A percentile compares a stretch with the other conserved stretches of the same genome.
phyloP scores from a whole-genome alignment of 352 stramenopile genomes.

The Pythium oligandrum region DNA sequence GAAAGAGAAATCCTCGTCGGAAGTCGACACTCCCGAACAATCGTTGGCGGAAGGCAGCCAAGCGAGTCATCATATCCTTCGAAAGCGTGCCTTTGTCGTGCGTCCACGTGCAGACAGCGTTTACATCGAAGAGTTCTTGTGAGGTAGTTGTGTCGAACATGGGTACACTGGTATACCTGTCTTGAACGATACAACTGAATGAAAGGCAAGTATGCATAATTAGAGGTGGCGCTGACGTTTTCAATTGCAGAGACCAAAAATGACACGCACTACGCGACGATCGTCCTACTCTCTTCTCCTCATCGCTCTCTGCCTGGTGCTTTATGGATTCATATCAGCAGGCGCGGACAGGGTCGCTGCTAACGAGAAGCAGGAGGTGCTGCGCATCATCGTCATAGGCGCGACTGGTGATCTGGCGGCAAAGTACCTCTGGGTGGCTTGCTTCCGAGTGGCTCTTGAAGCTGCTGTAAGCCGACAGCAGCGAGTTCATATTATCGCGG shows the following conservation, averaged over 20 bases:
- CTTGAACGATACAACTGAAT: too few species aligned
- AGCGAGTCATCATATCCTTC: too few species aligned
- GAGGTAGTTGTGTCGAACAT: not conserved
- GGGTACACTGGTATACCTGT: too few species aligned
- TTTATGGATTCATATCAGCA: too few species aligned
- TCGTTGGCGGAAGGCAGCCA: too few species aligned
- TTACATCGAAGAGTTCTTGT: slow-evolving; percentile 41
- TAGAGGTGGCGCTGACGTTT: too few species aligned
- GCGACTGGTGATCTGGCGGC: slow-evolving; percentile 76
- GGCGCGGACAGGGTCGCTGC: too few species aligned
- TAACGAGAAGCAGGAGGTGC: slow-evolving; percentile 5
- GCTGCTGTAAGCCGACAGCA: slow-evolving; percentile 1
- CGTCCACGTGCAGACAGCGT: slow-evolving; percentile 34
- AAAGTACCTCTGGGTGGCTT: slow-evolving; percentile 81
- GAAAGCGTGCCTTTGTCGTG: slow-evolving; percentile 17
- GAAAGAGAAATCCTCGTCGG: not conserved
- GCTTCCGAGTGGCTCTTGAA: slow-evolving; percentile 53
- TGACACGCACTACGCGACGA: too few species aligned
- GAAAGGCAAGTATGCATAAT: not conserved
- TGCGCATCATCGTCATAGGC: slow-evolving; percentile 53
- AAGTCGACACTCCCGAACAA: too few species aligned
- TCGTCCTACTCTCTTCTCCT: too few species aligned
- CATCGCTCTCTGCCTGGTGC: too few species aligned
- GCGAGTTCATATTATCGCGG: slow-evolving; percentile 36
- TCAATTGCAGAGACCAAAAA: too few species aligned